phyloP scores from a whole-genome alignment of 495 filamentous ascomycete genomes.

The Penicillium paxilli region DNA sequence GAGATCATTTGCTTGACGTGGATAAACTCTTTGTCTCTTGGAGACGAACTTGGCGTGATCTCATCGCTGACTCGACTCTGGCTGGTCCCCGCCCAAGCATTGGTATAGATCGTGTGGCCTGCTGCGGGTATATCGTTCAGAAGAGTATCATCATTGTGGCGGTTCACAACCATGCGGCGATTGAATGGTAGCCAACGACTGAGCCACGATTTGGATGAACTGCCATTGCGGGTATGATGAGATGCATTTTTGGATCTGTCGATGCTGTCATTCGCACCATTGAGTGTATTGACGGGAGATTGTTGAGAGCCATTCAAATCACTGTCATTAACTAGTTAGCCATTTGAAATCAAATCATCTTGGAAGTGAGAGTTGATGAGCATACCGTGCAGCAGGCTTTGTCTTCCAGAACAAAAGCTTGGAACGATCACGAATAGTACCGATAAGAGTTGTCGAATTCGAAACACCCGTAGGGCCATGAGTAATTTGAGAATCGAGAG shows the following conservation, averaged over 20 bases:
- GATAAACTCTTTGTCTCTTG: slow-evolving; percentile 26
- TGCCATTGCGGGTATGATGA: neutral
- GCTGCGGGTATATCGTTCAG: slow-evolving; percentile 21
- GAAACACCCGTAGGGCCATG: neutral
- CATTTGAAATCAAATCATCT: neutral
- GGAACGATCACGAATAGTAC: slow-evolving; percentile 21
- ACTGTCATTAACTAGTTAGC: neutral
- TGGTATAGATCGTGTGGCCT: slow-evolving; percentile 33
- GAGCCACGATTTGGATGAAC: neutral
- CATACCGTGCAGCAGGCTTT: slow-evolving; percentile 21
- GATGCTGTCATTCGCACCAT: neutral
- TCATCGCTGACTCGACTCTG: slow-evolving; percentile 27
- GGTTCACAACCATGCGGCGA: neutral
- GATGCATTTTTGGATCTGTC: neutral
- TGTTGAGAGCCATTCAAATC: slow-evolving; percentile 2
- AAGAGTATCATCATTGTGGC: slow-evolving; percentile 12
- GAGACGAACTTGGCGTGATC: slow-evolving; percentile 1
- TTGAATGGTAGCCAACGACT: slow-evolving; percentile 10
- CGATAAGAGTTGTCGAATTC: slow-evolving; percentile 19
- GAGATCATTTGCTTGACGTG: slow-evolving; percentile 40
- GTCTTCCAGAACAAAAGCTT: slow-evolving; percentile 28
- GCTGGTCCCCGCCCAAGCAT: slow-evolving; percentile 37
- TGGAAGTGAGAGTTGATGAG: neutral
- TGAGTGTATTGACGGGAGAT: neutral
- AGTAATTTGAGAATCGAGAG: slow-evolving; percentile 8